Percentiles rank a stretch among this genome's conserved stretches.
Conservation (phyloP, 1,139 yeast species). For the Suhomyces guaymorum region DNA sequence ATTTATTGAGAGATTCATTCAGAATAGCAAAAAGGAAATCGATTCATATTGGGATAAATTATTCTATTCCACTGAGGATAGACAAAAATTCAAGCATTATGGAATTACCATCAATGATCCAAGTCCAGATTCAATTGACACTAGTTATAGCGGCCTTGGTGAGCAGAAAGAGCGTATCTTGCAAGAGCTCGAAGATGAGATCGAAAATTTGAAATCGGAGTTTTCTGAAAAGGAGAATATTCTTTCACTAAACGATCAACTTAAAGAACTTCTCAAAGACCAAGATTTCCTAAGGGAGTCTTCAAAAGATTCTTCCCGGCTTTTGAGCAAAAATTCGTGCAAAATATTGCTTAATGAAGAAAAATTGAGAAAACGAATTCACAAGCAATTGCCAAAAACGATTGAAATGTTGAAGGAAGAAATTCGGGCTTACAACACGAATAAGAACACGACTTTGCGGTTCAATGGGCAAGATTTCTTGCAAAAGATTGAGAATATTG, state of each 20-base stretch:
- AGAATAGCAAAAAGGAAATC: slow-evolving; percentile 59
- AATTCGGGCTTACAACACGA: slow-evolving; percentile 48
- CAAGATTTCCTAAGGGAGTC: slow-evolving; percentile 65
- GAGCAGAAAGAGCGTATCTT: slow-evolving; percentile 56
- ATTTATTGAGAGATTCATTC: slow-evolving; percentile 66
- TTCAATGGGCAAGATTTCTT: slow-evolving; percentile 51
- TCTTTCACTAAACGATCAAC: slow-evolving; percentile 53
- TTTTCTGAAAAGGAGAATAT: slow-evolving; percentile 56
- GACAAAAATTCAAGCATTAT: slow-evolving; percentile 36
- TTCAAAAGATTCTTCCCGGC: slow-evolving; percentile 76
- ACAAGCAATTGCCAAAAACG: slow-evolving; percentile 66
- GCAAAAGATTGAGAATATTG: slow-evolving; percentile 43
- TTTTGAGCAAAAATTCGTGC: slow-evolving; percentile 75
- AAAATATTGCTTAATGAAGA: slow-evolving; percentile 80
- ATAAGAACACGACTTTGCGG: slow-evolving; percentile 20
- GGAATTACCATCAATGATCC: neutral
- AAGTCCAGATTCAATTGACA: slow-evolving; percentile 18
- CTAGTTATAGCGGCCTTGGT: slow-evolving; percentile 26
- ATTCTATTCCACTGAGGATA: slow-evolving; percentile 53
- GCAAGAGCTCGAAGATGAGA: slow-evolving; percentile 64
- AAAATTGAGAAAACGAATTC: slow-evolving; percentile 64
- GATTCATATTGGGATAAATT: slow-evolving; percentile 62
- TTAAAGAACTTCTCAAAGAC: slow-evolving; percentile 59
- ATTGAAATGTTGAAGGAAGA: slow-evolving; percentile 52
- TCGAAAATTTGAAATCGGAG: slow-evolving; percentile 51